Evolutionary conservation across 2,329 filamentous ascomycete species (phyloP), one percentile per base, ranked within the genome.

Genomic region (Ceratocystis albifundus): DNA sequence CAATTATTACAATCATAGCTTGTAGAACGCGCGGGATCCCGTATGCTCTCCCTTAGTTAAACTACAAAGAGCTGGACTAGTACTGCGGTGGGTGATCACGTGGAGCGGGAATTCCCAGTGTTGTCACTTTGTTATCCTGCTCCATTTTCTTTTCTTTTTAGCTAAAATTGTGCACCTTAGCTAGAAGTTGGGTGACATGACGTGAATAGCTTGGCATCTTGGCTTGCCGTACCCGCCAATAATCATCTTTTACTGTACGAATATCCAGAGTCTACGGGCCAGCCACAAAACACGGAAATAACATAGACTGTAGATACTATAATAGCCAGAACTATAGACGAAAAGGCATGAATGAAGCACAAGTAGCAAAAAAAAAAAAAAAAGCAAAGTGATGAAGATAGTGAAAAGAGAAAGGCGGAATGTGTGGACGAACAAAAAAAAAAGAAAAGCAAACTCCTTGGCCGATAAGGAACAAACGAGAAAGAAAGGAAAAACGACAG

Each of bases 381-480:
- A 50, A 3, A 57, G 12, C 1, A n/a, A n/a, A n/a, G 25, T n/a
- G 8, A 28, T 64, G 28, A 30, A 28, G 22, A 50, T 15, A 7
- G 30, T 17, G 12, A 17, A 36, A 41, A 28, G n/a, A 55, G 53
- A 53, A 6, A 48, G 7, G n/a, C 17, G 12, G 15, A 48, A 20
- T 20, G 17, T 17, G 46, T 8, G 30, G 17, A n/a, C 36, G 25
- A n/a, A 50, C 20, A 17, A 15, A 53, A 5, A 36, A 36, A 63
- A n/a, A 41, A 48, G 15, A 45, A 28, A 62, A 62, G 50, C 63
- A 66, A 45, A 44, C 61, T 50, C 65, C 61, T 57, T 20, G 44
- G 55, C 65, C 62, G 20, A 46, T 28, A 20, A 36, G 22, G 20
- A 25, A 22, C 45, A 64, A 41, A 55, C 20, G 15, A 32, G n/a